Evolutionary conservation across 306 rosid genomes (phyloP), one percentile per base, ranked within the genome.

Genomic region (Abrus precatorius): DNA sequence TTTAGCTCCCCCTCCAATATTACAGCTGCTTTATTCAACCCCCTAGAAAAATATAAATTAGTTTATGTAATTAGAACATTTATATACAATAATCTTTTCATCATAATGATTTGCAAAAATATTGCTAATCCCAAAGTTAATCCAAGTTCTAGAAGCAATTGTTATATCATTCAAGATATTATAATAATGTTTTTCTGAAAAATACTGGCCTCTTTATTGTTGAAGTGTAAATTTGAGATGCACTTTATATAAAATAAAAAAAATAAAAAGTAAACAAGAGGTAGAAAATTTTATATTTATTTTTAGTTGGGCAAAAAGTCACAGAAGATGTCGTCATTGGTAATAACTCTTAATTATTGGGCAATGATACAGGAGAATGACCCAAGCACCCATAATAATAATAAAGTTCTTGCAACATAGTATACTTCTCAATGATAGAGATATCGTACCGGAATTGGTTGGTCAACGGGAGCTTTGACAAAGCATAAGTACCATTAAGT

Each of bases 391-490:
- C 44, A 50, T 1, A n/a, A 76, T 27, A 9, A 44, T 60, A 61
- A 40, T 59, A 44, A 40, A 49, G 3, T 8, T 62, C 7, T 49
- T 49, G 56, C 9, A 34, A 34, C 1, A 20, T 69, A 9, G 43
- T 2, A 32, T 10, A 64, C 68, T 9, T 38, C 4, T 30, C 2
- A 41, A 13, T 0, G 53, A 72, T 6, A 76, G 34, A 62, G 59
- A 64, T 38, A n/a, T n/a, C 2, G 69, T 28, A 95, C 99, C 92
- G 84, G 78, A 84, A 95, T 48, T 89, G 90, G 7, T 80, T 72
- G 20, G 97, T 86, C 36, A 86, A 76, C 63, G 94, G 91, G 6
- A 91, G 92, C 80, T 93, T 93, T 28, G 89, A 69, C 60, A 81
- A 63, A 29, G 63, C 76, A 47, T 4, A 30, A 20, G 53, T 72